Percentiles rank a stretch among this genome's conserved stretches.
Conservation (phyloP, 2,329 filamentous ascomycete species). For the Xenoacremonium recifei region DNA sequence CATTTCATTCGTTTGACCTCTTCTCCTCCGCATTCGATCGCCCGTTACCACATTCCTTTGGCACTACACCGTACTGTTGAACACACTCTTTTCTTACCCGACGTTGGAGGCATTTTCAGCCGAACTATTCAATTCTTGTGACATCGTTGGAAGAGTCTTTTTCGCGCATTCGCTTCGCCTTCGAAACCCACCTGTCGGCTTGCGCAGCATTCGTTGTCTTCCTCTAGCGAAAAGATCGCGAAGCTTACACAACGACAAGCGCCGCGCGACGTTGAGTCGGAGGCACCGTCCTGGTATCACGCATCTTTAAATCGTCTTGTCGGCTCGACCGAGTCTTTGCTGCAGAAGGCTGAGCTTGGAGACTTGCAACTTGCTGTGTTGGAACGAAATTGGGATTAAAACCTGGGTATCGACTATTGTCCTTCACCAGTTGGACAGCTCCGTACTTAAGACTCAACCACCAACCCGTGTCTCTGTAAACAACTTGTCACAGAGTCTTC, state of each 20-base stretch:
- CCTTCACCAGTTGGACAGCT: not conserved
- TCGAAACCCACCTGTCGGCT: not conserved
- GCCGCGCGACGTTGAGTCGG: constrained; percentile 7
- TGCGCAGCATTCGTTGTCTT: not conserved
- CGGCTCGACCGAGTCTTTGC: constrained; percentile 5
- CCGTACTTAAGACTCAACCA: not conserved
- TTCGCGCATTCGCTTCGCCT: constrained; percentile 4
- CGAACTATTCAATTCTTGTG: not conserved
- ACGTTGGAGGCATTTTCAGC: not conserved
- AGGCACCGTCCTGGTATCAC: constrained; percentile 13
- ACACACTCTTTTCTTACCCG: constrained; percentile 9
- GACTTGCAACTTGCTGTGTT: constrained; percentile 3
- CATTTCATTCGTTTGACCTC: constrained; percentile 10
- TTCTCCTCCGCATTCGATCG: no score
- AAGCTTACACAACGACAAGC: constrained; percentile 8
- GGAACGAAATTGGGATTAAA: no score
- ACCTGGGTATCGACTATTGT: no score
- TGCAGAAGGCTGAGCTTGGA: constrained; percentile 11
- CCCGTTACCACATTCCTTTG: constrained; percentile 19
- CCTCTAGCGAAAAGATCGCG: constrained; percentile 5
- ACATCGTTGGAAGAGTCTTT: constrained; percentile 3
- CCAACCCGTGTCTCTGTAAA: not conserved
- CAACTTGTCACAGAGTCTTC: not conserved
- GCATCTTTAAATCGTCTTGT: constrained; percentile 5
- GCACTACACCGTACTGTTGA: constrained; percentile 10